A percentile compares a stretch with the other conserved stretches of the same genome.
phyloP scores from a whole-genome alignment of 2,329 filamentous ascomycete genomes.

The Fusarium secorum region DNA sequence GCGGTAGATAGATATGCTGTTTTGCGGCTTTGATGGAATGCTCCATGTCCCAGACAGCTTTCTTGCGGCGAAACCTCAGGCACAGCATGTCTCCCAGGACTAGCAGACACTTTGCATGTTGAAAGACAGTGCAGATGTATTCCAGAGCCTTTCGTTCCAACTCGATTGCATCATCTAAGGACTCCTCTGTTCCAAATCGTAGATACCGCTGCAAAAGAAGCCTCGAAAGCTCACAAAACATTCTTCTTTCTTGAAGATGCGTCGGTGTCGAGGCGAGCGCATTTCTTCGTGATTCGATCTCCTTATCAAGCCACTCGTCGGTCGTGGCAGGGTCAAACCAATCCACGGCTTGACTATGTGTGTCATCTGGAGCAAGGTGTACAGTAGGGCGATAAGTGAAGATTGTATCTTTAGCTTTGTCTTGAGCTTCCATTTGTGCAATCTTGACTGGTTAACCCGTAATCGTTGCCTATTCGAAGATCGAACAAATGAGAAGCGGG shows the following conservation, averaged over 20 bases:
- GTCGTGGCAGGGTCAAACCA: background rate
- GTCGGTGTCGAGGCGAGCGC: background rate
- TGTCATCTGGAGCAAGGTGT: background rate
- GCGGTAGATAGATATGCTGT: background rate
- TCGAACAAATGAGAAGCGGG: background rate
- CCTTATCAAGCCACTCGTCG: background rate
- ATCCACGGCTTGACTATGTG: background rate
- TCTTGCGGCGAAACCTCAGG: background rate
- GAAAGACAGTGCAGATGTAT: background rate
- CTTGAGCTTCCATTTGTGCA: background rate
- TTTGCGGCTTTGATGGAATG: background rate
- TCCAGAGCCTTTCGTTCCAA: background rate
- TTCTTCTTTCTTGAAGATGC: background rate
- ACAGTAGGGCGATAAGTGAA: accelerated
- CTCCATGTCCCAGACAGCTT: background rate
- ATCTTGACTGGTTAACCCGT: no score
- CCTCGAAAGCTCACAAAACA: background rate
- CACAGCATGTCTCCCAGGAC: background rate
- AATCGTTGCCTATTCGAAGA: background rate
- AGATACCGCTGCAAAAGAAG: background rate
- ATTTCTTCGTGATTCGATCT: background rate
- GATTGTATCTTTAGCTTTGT: background rate
- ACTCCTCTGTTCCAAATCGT: accelerated
- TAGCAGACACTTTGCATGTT: background rate
- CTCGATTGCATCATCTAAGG: background rate